These are phyloP conservation scores for Dactylis glomerata DNA, from an alignment of 176 grass and related monocot species.

Conservation along the genomic window DNA sequence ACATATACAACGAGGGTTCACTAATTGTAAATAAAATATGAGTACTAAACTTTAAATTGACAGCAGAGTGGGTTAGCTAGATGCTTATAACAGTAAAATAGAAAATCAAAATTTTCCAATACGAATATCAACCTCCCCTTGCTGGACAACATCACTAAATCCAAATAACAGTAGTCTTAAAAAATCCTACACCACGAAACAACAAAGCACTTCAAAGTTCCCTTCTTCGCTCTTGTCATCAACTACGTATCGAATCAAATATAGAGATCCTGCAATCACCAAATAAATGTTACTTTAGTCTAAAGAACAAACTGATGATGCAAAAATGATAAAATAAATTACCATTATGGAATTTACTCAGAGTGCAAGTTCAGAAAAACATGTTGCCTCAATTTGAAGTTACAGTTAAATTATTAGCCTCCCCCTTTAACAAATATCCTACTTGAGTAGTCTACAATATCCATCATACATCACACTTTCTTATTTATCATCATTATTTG, in stretches of 20 bases:
- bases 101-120: not conserved
- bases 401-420: too few species aligned
- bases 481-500: too few species aligned
- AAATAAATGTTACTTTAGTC: not conserved
- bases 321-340: not conserved
- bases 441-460: too few species aligned
- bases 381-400: not conserved
- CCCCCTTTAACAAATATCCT: too few species aligned
- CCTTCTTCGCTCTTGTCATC: too few species aligned
- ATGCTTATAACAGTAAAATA: not conserved
- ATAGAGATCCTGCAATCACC: not conserved
- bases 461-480: too few species aligned
- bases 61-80: too few species aligned
- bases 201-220: not conserved
- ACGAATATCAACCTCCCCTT: not conserved
- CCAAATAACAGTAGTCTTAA: not conserved
- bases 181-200: not conserved
- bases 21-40: too few species aligned
- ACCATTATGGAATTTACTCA: not conserved
- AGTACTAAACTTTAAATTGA: too few species aligned
- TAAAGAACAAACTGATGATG: not conserved
- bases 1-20: too few species aligned
- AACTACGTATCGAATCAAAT: not conserved
- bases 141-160: not conserved
- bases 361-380: too few species aligned